phyloP scores from a whole-genome alignment of 768 basidiomycete species.

The Leccinum truebloodii region DNA sequence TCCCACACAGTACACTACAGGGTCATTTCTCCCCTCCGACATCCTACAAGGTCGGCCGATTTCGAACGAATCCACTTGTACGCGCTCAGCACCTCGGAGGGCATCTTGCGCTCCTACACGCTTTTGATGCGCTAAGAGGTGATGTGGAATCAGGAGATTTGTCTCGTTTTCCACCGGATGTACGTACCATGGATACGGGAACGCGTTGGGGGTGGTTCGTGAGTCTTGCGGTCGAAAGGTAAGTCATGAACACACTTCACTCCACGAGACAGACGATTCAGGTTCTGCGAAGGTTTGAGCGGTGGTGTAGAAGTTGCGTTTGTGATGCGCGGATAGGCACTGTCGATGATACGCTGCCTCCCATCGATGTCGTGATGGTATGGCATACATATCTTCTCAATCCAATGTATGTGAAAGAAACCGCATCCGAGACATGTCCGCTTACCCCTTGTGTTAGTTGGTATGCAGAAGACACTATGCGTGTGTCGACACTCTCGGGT shows the following conservation, averaged over 20 bases:
- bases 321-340: background rate
- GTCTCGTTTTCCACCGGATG: no score
- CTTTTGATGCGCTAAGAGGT: no score
- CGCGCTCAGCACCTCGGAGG: conserved; percentile 23
- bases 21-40: background rate
- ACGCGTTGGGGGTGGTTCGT: no score
- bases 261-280: background rate
- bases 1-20: background rate
- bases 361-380: conserved; percentile 39
- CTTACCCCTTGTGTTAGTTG: conserved; percentile 6
- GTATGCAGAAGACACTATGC: conserved; percentile 22
- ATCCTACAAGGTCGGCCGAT: background rate
- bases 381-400: conserved; percentile 41
- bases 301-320: conserved; percentile 28
- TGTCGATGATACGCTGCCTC: conserved; percentile 23
- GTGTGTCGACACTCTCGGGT: conserved; percentile 3
- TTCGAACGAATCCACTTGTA: conserved; percentile 15
- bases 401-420: conserved; percentile 24
- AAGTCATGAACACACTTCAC: background rate
- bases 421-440: background rate
- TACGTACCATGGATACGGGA: no score
- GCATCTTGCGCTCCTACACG: no score
- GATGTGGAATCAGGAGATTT: no score
- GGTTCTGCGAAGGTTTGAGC: conserved; percentile 29
- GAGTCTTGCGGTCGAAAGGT: conserved; percentile 37